phyloP scores from a whole-genome alignment of 2,329 filamentous ascomycete genomes.

The Thielaviopsis populi region DNA sequence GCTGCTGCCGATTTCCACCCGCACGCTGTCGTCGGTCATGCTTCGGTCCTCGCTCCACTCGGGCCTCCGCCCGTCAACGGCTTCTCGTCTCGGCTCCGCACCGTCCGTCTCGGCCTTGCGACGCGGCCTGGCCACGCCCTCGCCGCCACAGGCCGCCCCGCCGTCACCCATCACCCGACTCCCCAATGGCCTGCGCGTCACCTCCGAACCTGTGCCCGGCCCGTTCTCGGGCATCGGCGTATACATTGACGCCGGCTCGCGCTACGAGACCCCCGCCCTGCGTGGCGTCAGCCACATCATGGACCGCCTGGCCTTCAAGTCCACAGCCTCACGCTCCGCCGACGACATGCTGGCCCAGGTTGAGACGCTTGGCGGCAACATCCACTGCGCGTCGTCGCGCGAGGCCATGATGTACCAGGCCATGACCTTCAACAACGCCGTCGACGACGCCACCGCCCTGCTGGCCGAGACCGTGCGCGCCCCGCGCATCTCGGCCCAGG shows the following conservation, averaged over 20 bases:
- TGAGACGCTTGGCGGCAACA: slow-evolving; percentile 82
- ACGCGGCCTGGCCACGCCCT: slow-evolving; percentile 2
- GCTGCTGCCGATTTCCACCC: background rate
- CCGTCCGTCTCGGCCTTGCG: background rate
- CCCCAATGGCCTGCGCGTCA: slow-evolving; percentile 83
- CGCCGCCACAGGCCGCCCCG: slow-evolving; percentile 50
- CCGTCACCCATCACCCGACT: slow-evolving; percentile 75
- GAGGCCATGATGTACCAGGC: slow-evolving; percentile 99
- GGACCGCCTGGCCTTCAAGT: slow-evolving; percentile 90
- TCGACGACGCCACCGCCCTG: slow-evolving; percentile 65
- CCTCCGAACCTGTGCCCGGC: slow-evolving; percentile 84
- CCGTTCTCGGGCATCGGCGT: slow-evolving; percentile 92
- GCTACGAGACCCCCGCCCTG: slow-evolving; percentile 75
- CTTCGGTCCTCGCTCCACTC: slow-evolving; percentile 6
- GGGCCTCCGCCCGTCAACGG: slow-evolving; percentile 14
- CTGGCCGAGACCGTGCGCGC: slow-evolving; percentile 89
- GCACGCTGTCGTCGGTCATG: background rate
- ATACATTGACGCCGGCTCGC: slow-evolving; percentile 87
- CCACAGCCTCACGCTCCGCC: slow-evolving; percentile 53
- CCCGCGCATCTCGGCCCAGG: slow-evolving; percentile 68
- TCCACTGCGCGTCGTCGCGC: slow-evolving; percentile 88
- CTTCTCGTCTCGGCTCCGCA: background rate
- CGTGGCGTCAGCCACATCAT: slow-evolving; percentile 91
- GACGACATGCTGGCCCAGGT: slow-evolving; percentile 80
- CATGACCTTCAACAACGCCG: slow-evolving; percentile 88